Evolutionary conservation across 78 protist genomes (phyloP), one percentile per base, ranked within the genome.

Genomic region (Dictyostelium brefeldianum): DNA sequence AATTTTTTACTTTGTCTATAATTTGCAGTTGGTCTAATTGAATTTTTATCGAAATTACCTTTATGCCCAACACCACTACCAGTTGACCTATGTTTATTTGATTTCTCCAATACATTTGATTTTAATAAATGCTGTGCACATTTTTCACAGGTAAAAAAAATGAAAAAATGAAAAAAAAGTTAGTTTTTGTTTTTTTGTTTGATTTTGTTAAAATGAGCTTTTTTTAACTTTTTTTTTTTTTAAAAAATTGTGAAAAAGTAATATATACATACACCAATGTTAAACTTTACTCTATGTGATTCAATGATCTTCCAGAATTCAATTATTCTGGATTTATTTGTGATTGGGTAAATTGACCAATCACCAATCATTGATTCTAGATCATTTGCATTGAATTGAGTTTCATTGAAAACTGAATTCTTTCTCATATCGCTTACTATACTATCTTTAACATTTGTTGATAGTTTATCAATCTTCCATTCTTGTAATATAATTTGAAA

Each of bases 321-420:
- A 18, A 71, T 71, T 5, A 71, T 71, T 29, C 43, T 71, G 0
- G 15, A 2, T 71, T 71, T 71, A 43, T 71, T 71, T 41, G 78
- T 5, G 2, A 71, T 43, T n/a, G 78, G 78, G 18, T 41, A 71
- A 71, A 46, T 20, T 43, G 57, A 31, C 48, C 48, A 71, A 43
- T 71, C 78, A 4, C 78, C 53, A 71, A 71, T 46, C 48, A 71
- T 43, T 71, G 78, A 71, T 71, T 71, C 78, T 46, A 71, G 43
- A 17, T 71, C 54, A 71, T 71, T 43, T 17, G 48, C 22, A 43
- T 71, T 43, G 2, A 2, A 46, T 18, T 2, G 25, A 8, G 43
- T 36, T 36, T 1, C 1, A 36, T 17, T 18, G 29, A 36, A 50
- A 50, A 11, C 8, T 65, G 29, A 71, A 71, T 71, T 43, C 25